Base-by-base conservation (phyloP, 345 rosid genomes). In the Melastoma malabathricum region DNA sequence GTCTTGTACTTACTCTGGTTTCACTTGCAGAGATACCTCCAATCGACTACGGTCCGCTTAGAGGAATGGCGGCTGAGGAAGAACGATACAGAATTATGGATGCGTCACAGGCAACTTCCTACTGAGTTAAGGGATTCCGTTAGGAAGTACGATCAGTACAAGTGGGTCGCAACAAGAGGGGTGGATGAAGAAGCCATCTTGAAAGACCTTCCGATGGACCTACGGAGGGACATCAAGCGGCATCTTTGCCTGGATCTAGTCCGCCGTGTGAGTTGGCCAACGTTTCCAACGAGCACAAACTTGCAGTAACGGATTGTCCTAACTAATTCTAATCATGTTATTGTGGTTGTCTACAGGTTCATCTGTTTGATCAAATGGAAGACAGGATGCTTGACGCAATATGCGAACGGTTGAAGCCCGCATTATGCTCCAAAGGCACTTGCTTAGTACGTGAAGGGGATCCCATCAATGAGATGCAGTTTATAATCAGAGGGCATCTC, bases 221-320 rank as follows among this genome's bases (percentile, higher is more conserved):
- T 85, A 4, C 74, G 83, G 1, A 73, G 83, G 67, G 84, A 82
- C 48, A 82, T 85, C 68, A 77, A 82, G 68, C 64, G 90, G 14
- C 90, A 85, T 74, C 77, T 82, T 16, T 85, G 95, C 71, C 72
- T 85, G 41, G 90, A 82, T 61, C 84, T 82, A 63, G 87, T 85
- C 58, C 76, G 84, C 50, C 82, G 83, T 31, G 90, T 84, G 77
- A 69, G 86, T 73, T 31, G 15, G 25, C 25, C 25, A 22, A 15
- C 29, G 44, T 51, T 20, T 19, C n/a, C 54, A 5, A 31, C 20
- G 1, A n/a, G 19, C 29, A 15, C 43, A 31, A 31, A 51, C 39
- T 15, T 13, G 0, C 9, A 4, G 14, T 15, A 10, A 31, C 14
- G 27, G 43, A 38, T 39, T 18, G 47, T 22, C 15, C 43, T 14